These are phyloP conservation scores for Evernia prunastri DNA, from an alignment of 495 filamentous ascomycete genomes.

Conservation along the genomic window DNA sequence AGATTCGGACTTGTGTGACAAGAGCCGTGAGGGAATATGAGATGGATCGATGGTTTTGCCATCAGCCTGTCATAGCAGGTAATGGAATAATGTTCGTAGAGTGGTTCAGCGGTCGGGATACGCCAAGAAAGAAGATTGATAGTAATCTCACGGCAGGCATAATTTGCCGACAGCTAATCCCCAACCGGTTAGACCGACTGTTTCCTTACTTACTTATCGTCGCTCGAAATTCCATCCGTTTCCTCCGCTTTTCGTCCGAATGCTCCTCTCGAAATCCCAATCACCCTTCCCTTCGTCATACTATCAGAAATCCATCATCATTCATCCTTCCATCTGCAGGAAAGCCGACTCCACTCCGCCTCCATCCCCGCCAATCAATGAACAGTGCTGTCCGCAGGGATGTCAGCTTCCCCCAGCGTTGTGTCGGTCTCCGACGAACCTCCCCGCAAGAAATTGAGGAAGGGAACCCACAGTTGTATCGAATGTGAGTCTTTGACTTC, in stretches of 20 bases:
- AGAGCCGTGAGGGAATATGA: too few relatives aligned
- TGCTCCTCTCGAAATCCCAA: not conserved
- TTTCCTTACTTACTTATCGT: constrained; percentile 1
- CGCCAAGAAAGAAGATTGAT: too few relatives aligned
- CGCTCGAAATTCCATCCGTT: not conserved
- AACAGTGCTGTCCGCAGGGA: not conserved
- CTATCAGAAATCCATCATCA: not conserved
- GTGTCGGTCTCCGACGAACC: constrained; percentile 35
- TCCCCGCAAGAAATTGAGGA: constrained; percentile 41
- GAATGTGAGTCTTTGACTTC: constrained; percentile 38
- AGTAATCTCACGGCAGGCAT: too few relatives aligned
- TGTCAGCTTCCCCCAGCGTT: constrained; percentile 15
- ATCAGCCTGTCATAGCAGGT: too few relatives aligned
- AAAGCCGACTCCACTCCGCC: not conserved
- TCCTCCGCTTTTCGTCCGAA: not conserved
- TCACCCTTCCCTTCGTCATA: too few relatives aligned
- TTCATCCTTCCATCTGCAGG: not conserved
- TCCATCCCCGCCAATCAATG: not conserved
- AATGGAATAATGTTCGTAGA: too few relatives aligned
- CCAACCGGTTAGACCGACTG: too few relatives aligned
- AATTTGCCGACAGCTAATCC: too few relatives aligned
- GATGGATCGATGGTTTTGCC: too few relatives aligned
- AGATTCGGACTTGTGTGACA: too few relatives aligned
- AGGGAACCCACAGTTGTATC: constrained; percentile 51
- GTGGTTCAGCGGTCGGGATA: too few relatives aligned